Conservation (phyloP, 768 basidiomycete genomes). For the Lactarius indigo region DNA sequence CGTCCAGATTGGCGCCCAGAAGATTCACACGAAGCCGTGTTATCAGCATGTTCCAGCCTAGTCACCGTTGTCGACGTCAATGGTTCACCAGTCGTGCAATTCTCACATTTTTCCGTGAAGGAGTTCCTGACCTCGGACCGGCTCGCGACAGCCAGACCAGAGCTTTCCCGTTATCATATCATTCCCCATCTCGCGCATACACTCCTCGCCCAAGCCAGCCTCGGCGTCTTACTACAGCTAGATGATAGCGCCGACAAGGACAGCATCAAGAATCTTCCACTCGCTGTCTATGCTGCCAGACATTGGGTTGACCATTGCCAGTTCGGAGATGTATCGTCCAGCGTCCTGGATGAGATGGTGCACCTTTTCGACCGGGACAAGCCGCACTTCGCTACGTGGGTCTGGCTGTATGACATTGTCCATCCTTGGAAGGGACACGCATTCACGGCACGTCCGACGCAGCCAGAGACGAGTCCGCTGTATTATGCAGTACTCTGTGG, state of each 20-base stretch:
- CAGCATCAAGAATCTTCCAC: background rate
- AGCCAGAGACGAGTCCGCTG: background rate
- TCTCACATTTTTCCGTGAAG: background rate
- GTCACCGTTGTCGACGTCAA: background rate
- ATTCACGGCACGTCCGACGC: background rate
- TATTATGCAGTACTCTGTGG: slow-evolving; percentile 1
- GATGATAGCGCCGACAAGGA: background rate
- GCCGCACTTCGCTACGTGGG: background rate
- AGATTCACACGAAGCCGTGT: background rate
- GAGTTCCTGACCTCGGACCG: background rate
- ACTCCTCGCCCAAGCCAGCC: background rate
- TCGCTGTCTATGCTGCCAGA: background rate
- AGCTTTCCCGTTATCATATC: background rate
- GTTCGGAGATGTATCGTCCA: background rate
- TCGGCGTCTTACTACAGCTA: background rate
- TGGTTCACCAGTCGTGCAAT: background rate
- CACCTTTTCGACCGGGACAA: background rate
- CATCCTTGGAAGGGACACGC: background rate
- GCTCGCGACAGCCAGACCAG: background rate
- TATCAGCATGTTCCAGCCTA: background rate
- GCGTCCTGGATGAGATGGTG: background rate
- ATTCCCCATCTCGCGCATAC: background rate
- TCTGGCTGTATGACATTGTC: background rate
- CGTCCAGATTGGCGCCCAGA: background rate
- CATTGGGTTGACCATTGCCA: background rate